Conservation (phyloP, 148 eudicot species). For the Cornus kousa region DNA sequence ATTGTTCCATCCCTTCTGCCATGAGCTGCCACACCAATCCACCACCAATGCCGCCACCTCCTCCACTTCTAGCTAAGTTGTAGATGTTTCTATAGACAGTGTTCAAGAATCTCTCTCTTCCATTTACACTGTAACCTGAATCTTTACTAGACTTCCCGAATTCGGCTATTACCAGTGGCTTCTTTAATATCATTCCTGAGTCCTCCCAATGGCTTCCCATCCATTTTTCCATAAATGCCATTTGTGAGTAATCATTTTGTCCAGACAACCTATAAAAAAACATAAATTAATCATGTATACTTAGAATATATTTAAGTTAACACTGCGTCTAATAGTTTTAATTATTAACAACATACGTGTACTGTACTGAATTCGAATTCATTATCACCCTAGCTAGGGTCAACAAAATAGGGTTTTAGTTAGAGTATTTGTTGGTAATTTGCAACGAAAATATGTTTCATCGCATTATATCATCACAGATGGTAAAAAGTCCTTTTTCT, state of each 20-base stretch:
- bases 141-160: constrained; percentile 40
- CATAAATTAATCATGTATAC: no score
- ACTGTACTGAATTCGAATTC: no score
- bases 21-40: constrained; percentile 34
- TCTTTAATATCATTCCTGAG: constrained; percentile 19
- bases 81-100: constrained; percentile 14
- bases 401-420: no score
- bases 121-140: constrained; percentile 8
- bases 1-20: constrained; percentile 22
- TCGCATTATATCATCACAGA: no score
- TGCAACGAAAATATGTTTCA: no score
- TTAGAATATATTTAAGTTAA: no score
- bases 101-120: constrained; percentile 20
- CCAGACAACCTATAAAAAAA: constrained; percentile 14
- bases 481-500: no score
- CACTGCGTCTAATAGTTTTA: no score
- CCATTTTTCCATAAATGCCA: constrained; percentile 28
- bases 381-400: no score
- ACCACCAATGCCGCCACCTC: constrained; percentile 18
- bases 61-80: constrained; percentile 11
- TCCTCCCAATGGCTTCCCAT: constrained; percentile 23
- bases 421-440: neutral
- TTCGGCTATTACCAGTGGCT: constrained; percentile 24
- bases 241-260: constrained; percentile 17
- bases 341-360: no score